Base-by-base conservation (phyloP, 2,329 filamentous ascomycete genomes). In the Didymella pinodella region DNA sequence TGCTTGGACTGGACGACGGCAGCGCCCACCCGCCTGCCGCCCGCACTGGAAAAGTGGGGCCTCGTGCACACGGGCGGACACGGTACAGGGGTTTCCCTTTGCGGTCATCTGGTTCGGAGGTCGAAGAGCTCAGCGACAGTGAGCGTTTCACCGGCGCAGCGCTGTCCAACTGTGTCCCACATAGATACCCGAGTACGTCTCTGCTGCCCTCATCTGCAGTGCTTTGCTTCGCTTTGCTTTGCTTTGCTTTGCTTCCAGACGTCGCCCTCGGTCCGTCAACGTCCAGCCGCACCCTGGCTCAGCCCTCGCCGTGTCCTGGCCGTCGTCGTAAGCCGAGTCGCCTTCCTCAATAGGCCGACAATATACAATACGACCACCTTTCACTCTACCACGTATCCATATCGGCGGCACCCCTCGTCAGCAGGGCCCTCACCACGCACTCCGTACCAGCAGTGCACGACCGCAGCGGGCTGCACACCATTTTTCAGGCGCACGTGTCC, bases 341-440 rank as follows among this genome's bases (percentile, higher is more conserved):
- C 59, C 62, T 66, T 53, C 60, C 63, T 62, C 63, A 62, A 64
- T 65, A 64, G 59, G 60, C 58, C 54, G 48, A 53, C 51, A 56
- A 54, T 58, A 59, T 50, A 59, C 49, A 44, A 59, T 50, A 59
- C 49, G 48, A 38, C 31, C 56, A 54, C 57, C 47, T 55, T 52
- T 47, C 57, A 52, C 43, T 38, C 28, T 22, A 36, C 51, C 36
- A 22, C 20, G 4, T 43, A n/a, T 48, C 18, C 28, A 29, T 41
- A 20, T 26, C 43, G 26, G 28, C 41, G 22, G 22, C 31, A 14
- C 31, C 4, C 31, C 31, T 32, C 31, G 12, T 10, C 16, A 5
- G 31, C 31, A 28, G 10, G 41, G 12, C 31, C 31, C 31, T 16
- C 40, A 43, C 14, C 18, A 18, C 16, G n/a, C 34, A 8, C 32